These are phyloP conservation scores for Penicillium subrubescens DNA, from an alignment of 495 filamentous ascomycete genomes.

Conservation along the genomic window DNA sequence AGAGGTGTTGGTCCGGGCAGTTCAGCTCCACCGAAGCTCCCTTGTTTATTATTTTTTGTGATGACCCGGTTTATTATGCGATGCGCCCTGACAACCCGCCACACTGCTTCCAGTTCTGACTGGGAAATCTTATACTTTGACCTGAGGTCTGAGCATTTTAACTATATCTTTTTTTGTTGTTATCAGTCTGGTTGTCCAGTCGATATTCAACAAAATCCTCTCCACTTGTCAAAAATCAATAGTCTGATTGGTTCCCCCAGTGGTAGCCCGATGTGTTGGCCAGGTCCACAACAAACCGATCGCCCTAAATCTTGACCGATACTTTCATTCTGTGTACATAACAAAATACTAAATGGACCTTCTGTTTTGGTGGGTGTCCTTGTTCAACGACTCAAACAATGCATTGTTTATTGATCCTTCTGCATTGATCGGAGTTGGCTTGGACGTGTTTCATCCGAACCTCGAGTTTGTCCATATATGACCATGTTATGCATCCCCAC, in stretches of 20 bases:
- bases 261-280: slow-evolving; percentile 18
- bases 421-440: not conserved
- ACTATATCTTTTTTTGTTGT: not conserved
- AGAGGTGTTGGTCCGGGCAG: slow-evolving; percentile 27
- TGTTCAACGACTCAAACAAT: not conserved
- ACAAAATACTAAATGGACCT: not conserved
- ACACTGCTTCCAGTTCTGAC: not conserved
- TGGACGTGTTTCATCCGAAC: not conserved
- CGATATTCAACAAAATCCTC: not conserved
- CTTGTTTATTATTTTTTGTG: slow-evolving; percentile 26
- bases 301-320: slow-evolving; percentile 14
- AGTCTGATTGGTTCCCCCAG: slow-evolving; percentile 14
- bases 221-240: not conserved
- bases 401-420: not conserved
- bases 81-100: not conserved
- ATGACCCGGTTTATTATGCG: slow-evolving; percentile 3
- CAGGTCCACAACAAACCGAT: slow-evolving; percentile 15
- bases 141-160: not conserved
- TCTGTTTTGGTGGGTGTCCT: too few species aligned
- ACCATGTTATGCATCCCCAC: too few species aligned
- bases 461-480: too few species aligned
- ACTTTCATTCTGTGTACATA: not conserved
- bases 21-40: slow-evolving; percentile 32
- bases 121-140: not conserved
- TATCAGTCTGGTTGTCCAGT: not conserved